Conservation (phyloP, 192 early-diverging fungal species). For the Allomyces macrogynus region DNA sequence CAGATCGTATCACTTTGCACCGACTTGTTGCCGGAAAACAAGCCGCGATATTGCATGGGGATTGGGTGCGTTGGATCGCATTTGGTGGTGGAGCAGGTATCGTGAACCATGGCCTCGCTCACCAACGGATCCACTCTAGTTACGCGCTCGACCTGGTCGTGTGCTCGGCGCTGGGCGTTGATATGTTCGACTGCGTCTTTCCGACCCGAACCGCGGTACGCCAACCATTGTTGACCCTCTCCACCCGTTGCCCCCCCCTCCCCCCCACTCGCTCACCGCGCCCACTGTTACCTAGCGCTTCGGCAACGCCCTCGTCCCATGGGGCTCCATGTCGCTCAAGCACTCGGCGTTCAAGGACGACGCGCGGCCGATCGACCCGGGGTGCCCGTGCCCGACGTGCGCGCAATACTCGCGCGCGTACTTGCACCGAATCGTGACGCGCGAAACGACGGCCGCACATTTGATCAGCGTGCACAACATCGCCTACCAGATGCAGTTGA, state of each 20-base stretch:
- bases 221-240: not conserved
- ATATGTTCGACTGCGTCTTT: constrained; percentile 84
- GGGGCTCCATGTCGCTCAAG: constrained; percentile 43
- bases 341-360: constrained; percentile 39
- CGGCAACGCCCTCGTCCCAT: constrained; percentile 58
- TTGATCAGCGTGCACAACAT: constrained; percentile 66
- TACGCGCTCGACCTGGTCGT: constrained; percentile 69
- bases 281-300: constrained; percentile 28
- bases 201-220: constrained; percentile 62
- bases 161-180: constrained; percentile 65
- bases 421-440: constrained; percentile 40
- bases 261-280: not conserved
- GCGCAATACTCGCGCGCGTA: constrained; percentile 52
- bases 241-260: not conserved
- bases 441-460: constrained; percentile 63
- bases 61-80: constrained; percentile 31
- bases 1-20: constrained; percentile 47
- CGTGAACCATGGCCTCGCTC: not conserved
- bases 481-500: constrained; percentile 63
- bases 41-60: constrained; percentile 84
- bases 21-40: constrained; percentile 52
- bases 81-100: not conserved
- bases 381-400: constrained; percentile 52
- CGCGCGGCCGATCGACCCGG: constrained; percentile 48
- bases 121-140: constrained; percentile 6